Percentiles rank a stretch among this genome's conserved stretches.
Conservation (phyloP, 2,329 filamentous ascomycete genomes). For the Ophiocordyceps camponoti-leonardi region DNA sequence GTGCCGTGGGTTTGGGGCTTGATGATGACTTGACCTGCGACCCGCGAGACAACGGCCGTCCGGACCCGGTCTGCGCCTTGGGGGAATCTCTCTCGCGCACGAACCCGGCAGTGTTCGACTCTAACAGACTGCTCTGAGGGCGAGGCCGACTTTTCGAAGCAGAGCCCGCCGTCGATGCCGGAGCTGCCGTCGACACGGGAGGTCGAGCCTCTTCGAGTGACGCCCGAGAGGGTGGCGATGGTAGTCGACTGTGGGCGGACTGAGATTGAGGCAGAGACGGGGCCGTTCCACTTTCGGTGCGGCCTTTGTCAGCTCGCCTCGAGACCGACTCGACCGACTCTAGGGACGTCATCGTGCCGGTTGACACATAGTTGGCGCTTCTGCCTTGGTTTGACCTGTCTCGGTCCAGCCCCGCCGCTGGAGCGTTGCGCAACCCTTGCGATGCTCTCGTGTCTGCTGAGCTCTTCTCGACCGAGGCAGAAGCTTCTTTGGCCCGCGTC, state of each 20-base stretch:
- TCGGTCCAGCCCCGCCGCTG: constrained; percentile 8
- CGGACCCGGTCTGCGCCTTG: constrained; percentile 16
- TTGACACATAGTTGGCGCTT: constrained; percentile 31
- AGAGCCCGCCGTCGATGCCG: constrained; percentile 1
- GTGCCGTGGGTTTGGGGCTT: constrained; percentile 17
- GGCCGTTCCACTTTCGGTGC: constrained; percentile 2
- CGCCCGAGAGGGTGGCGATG: constrained; percentile 5
- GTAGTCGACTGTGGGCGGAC: constrained; percentile 8
- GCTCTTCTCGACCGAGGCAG: constrained; percentile 30
- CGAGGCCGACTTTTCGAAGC: constrained; percentile 36
- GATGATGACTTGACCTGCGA: constrained; percentile 19
- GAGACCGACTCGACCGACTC: constrained; percentile 26
- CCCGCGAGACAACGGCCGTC: constrained; percentile 6
- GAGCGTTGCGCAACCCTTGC: constrained; percentile 14
- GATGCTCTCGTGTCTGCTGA: constrained; percentile 6
- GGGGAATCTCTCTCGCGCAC: constrained; percentile 56
- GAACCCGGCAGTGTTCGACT: constrained; percentile 60
- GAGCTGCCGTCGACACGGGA: constrained; percentile 2
- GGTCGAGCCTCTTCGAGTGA: constrained; percentile 8
- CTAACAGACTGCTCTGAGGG: constrained; percentile 68
- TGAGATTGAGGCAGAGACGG: constrained; percentile 7
- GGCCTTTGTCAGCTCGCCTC: constrained; percentile 7
- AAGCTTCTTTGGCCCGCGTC: constrained; percentile 71
- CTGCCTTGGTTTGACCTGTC: constrained; percentile 37
- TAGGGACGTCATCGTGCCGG: constrained; percentile 65